A percentile compares a stretch with the other conserved stretches of the same genome.
Evolutionary conservation across 2,329 filamentous ascomycete genomes (phyloP).

Genomic region (Lecanicillium sp.): DNA sequence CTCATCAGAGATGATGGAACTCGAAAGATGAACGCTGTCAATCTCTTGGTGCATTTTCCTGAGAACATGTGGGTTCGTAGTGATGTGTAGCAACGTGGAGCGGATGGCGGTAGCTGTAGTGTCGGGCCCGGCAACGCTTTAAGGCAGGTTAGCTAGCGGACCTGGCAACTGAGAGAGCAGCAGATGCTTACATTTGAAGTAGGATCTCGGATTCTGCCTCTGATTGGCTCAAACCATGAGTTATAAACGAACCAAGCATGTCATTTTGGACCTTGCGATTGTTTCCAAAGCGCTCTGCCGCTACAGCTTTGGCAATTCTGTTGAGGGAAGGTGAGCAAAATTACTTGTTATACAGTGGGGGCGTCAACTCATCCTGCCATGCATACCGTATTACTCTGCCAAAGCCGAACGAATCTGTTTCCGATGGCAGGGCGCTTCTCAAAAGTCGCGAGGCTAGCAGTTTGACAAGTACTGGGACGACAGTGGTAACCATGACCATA

Average conservation of each 20-base stretch:
- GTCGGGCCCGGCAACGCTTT: conserved; percentile 49
- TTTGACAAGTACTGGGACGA: conserved; percentile 35
- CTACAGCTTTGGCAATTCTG: conserved; percentile 38
- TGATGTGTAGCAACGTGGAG: conserved; percentile 40
- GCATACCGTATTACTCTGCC: conserved; percentile 41
- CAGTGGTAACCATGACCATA: conserved; percentile 37
- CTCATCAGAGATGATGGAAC: conserved; percentile 25
- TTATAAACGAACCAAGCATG: conserved; percentile 44
- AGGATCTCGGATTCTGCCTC: conserved; percentile 40
- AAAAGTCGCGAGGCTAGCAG: conserved; percentile 35
- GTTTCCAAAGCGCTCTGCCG: conserved; percentile 38
- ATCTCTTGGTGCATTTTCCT: conserved; percentile 24
- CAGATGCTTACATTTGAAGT: conserved; percentile 27
- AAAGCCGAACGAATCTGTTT: conserved; percentile 32
- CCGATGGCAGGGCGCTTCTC: conserved; percentile 34
- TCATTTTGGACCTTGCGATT: conserved; percentile 39
- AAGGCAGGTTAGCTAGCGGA: conserved; percentile 12
- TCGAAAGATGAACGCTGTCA: conserved; percentile 15
- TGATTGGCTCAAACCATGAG: conserved; percentile 31
- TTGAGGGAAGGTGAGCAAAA: background rate
- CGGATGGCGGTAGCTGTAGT: conserved; percentile 46
- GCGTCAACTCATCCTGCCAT: conserved; percentile 21
- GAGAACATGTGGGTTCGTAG: conserved; percentile 37
- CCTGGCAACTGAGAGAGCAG: background rate
- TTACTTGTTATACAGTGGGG: background rate